A percentile compares a stretch with the other conserved stretches of the same genome.
Conservation (phyloP, 2,329 filamentous ascomycete species). For the Apiospora hydei region DNA sequence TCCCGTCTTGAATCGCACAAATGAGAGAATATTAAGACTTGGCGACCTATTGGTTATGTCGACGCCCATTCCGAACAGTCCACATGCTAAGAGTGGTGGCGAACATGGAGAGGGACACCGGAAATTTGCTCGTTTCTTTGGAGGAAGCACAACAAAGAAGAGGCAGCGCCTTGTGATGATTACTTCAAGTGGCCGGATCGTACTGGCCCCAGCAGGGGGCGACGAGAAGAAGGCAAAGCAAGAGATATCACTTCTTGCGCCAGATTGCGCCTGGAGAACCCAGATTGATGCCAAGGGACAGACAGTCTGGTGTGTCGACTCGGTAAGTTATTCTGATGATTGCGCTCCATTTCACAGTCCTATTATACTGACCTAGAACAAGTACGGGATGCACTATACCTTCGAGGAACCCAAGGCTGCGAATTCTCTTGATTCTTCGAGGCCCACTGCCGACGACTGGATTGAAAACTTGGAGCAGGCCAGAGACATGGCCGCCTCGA, state of each 20-base stretch:
- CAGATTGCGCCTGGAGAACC: slow-evolving; percentile 80
- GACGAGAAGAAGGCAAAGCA: slow-evolving; percentile 96
- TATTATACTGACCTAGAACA: slow-evolving; percentile 39
- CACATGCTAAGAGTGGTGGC: slow-evolving; percentile 70
- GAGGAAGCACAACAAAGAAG: slow-evolving; percentile 89
- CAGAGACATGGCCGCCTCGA: slow-evolving; percentile 81
- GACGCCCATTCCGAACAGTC: slow-evolving; percentile 77
- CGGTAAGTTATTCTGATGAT: slow-evolving; percentile 66
- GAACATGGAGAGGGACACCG: slow-evolving; percentile 79
- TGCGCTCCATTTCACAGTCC: slow-evolving; percentile 28
- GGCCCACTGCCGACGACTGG: slow-evolving; percentile 85
- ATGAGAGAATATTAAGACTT: slow-evolving; percentile 93
- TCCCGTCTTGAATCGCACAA: slow-evolving; percentile 86
- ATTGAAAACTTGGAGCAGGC: slow-evolving; percentile 87
- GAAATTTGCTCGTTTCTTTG: slow-evolving; percentile 93
- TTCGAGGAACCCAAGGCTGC: slow-evolving; percentile 92
- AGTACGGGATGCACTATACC: slow-evolving; percentile 79
- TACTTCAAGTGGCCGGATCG: slow-evolving; percentile 87
- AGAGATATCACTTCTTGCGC: slow-evolving; percentile 82
- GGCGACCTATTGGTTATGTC: slow-evolving; percentile 89
- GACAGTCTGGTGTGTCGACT: slow-evolving; percentile 89
- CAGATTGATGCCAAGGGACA: slow-evolving; percentile 88
- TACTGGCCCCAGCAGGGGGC: slow-evolving; percentile 88
- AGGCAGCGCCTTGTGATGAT: slow-evolving; percentile 93
- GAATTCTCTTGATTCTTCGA: slow-evolving; percentile 59